Conservation (phyloP, 192 early-diverging fungal genomes). For the Dispira simplex region DNA sequence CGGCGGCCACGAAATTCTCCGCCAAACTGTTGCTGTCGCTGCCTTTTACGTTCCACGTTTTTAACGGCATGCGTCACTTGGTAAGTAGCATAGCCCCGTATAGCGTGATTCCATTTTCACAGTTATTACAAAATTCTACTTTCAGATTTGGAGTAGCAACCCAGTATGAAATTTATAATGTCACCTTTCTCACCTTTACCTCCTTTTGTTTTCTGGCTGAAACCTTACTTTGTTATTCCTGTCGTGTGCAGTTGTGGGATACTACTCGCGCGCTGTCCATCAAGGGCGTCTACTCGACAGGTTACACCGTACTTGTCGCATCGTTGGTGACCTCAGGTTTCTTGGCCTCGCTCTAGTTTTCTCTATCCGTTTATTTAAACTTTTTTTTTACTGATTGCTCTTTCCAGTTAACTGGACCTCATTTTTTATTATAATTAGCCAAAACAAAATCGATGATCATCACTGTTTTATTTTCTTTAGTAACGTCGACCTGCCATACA, state of each 20-base stretch:
- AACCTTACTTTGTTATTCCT: no score
- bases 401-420: background rate
- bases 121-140: no score
- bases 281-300: conserved; percentile 68
- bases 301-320: conserved; percentile 55
- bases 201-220: no score
- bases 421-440: background rate
- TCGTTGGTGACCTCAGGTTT: conserved; percentile 37
- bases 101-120: background rate
- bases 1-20: conserved; percentile 45
- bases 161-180: background rate
- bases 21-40: conserved; percentile 54
- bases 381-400: background rate
- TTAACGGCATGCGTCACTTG: conserved; percentile 84
- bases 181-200: no score
- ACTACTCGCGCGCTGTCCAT: conserved; percentile 46
- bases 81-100: conserved; percentile 18
- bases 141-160: no score
- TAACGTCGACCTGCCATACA: no score
- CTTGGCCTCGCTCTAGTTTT: conserved; percentile 35
- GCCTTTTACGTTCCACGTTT: conserved; percentile 67
- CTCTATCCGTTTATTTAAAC: background rate
- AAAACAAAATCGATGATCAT: no score
- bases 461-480: no score
- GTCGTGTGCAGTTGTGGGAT: conserved; percentile 56